Percentiles rank a stretch among this genome's conserved stretches.
These are phyloP conservation scores for Peronospora belbahrii DNA, from an alignment of 352 stramenopile genomes.

Conservation along the genomic window DNA sequence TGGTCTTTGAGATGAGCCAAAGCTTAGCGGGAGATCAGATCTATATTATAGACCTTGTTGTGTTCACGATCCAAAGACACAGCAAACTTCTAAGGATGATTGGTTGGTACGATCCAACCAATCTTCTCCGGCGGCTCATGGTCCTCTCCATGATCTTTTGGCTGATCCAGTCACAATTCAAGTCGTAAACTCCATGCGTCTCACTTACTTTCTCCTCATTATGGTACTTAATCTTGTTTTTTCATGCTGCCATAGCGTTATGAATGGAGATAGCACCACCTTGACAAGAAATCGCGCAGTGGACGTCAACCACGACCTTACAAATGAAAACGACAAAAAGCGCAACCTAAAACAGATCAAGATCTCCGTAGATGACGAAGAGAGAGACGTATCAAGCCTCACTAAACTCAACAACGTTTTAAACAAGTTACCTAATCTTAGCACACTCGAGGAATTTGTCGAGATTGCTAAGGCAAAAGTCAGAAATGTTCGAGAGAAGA, in stretches of 20 bases:
- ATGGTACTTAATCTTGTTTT: slow-evolving; percentile 1
- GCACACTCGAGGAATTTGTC: neutral
- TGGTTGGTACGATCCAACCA: slow-evolving; percentile 7
- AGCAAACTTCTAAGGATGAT: slow-evolving; percentile 1
- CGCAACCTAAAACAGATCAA: slow-evolving; percentile 4
- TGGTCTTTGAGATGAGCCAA: too few species aligned
- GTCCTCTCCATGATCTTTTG: slow-evolving; percentile 2
- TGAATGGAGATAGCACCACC: neutral
- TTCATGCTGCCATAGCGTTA: slow-evolving; percentile 1
- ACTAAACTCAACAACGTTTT: slow-evolving; percentile 1
- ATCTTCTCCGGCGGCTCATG: slow-evolving; percentile 5
- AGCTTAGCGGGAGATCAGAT: too few species aligned
- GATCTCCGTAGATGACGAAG: slow-evolving; percentile 3
- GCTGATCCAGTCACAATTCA: slow-evolving; percentile 7
- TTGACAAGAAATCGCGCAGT: neutral
- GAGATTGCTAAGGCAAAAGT: slow-evolving; percentile 6
- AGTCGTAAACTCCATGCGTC: slow-evolving; percentile 1
- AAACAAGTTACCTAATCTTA: neutral
- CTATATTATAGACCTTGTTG: too few species aligned
- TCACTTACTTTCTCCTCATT: slow-evolving; percentile 5
- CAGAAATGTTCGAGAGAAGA: slow-evolving; percentile 8
- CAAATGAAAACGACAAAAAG: neutral
- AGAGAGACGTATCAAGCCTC: slow-evolving; percentile 2
- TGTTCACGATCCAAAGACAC: too few species aligned
- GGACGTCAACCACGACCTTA: neutral